A percentile compares a stretch with the other conserved stretches of the same genome.
Evolutionary conservation across 352 stramenopile genomes (phyloP).

Genomic region (Pythium dissotocum): DNA sequence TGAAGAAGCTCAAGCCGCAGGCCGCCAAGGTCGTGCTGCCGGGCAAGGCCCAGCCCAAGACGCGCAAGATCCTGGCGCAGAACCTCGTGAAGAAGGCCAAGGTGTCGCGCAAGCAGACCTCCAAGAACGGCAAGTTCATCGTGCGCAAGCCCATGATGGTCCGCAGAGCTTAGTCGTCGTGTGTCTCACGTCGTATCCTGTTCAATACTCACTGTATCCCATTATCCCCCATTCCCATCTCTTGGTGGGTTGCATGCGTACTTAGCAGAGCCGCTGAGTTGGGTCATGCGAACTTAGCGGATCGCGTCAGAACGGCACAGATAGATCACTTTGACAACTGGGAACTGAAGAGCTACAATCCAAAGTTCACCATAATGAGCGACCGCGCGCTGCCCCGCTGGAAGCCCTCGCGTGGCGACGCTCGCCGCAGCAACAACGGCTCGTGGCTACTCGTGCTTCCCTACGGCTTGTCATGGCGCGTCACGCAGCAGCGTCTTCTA

Average conservation of each 20-base stretch:
- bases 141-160: conserved; percentile 49
- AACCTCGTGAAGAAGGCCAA: conserved; percentile 32
- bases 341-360: not conserved
- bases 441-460: conserved; percentile 8
- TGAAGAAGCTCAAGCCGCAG: conserved; percentile 19
- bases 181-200: not conserved
- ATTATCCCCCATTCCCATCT: conserved; percentile 7
- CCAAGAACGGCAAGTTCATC: conserved; percentile 44
- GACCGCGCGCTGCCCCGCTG: conserved; percentile 13
- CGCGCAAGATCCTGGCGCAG: conserved; percentile 33
- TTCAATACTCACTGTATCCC: not conserved
- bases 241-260: not conserved
- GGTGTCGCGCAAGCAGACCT: conserved; percentile 35
- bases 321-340: not conserved
- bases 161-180: conserved; percentile 31
- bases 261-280: not conserved
- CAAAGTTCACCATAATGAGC: not conserved
- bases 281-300: conserved; percentile 4
- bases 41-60: conserved; percentile 36
- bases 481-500: conserved; percentile 24
- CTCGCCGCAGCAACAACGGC: conserved; percentile 1
- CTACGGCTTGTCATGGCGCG: conserved; percentile 15
- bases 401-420: conserved; percentile 15
- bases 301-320: not conserved
- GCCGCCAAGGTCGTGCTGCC: conserved; percentile 30